Conservation (phyloP, 257 asterid species). For the Knoxia roxburghii region DNA sequence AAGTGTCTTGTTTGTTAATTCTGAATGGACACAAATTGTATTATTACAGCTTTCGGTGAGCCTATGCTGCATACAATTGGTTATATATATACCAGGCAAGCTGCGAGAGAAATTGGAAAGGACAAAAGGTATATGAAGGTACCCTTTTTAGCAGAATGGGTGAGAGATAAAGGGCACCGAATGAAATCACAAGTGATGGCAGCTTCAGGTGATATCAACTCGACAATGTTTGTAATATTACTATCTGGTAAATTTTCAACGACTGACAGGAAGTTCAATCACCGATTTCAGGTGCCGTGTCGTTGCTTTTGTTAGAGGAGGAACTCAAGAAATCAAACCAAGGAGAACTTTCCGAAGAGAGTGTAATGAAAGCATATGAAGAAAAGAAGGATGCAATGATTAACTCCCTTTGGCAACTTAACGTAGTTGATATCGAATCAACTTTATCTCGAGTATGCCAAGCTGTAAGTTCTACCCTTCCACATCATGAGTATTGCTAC, state of each 20-base stretch:
- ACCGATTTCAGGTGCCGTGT: slow-evolving; percentile 49
- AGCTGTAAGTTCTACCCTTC: slow-evolving; percentile 43
- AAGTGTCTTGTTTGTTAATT: not conserved
- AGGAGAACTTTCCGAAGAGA: slow-evolving; percentile 51
- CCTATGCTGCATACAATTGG: slow-evolving; percentile 81
- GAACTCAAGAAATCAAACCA: slow-evolving; percentile 52
- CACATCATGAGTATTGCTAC: not conserved
- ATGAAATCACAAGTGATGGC: slow-evolving; percentile 65
- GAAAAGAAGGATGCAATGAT: slow-evolving; percentile 57
- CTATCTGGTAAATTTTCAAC: not conserved
- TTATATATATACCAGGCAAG: slow-evolving; percentile 81
- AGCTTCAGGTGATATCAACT: slow-evolving; percentile 58
- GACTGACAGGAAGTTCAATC: slow-evolving; percentile 1
- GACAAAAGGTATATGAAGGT: slow-evolving; percentile 73
- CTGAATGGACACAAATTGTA: not conserved
- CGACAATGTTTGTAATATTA: slow-evolving; percentile 7
- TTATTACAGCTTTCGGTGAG: slow-evolving; percentile 75
- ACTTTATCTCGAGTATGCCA: slow-evolving; percentile 69
- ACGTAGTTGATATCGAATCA: slow-evolving; percentile 72
- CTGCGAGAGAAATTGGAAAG: slow-evolving; percentile 72
- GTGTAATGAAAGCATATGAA: slow-evolving; percentile 40
- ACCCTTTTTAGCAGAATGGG: slow-evolving; percentile 85
- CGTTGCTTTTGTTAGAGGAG: slow-evolving; percentile 59
- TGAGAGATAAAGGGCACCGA: slow-evolving; percentile 66
- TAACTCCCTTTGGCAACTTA: slow-evolving; percentile 73